Evolutionary conservation across 495 filamentous ascomycete genomes (phyloP).

Genomic region (Penicillium cataractarum): DNA sequence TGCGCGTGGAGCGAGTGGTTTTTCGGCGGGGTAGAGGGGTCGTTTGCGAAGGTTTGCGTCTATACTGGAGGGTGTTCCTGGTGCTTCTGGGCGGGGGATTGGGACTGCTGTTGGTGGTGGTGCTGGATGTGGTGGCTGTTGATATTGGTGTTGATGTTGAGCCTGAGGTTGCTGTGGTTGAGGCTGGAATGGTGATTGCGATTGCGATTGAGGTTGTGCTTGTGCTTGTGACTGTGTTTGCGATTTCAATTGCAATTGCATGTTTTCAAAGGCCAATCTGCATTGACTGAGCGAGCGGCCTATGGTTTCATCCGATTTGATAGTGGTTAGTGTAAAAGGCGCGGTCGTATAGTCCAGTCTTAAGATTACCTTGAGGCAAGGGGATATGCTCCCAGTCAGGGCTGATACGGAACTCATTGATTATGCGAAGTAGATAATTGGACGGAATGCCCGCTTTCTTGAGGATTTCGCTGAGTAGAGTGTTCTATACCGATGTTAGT

Average conservation of each 20-base stretch:
- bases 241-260: constrained; percentile 35
- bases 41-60: constrained; percentile 40
- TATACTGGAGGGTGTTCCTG: constrained; percentile 27
- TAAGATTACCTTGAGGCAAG: constrained; percentile 53
- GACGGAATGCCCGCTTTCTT: constrained; percentile 59
- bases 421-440: constrained; percentile 51
- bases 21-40: constrained; percentile 40
- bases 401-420: constrained; percentile 50
- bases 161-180: background rate
- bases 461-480: constrained; percentile 62
- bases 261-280: constrained; percentile 40
- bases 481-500: constrained; percentile 41
- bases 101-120: constrained; percentile 12
- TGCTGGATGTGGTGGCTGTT: constrained; percentile 4
- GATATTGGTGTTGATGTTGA: constrained; percentile 4
- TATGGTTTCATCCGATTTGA: constrained; percentile 11
- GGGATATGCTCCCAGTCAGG: constrained; percentile 62
- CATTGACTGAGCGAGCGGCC: constrained; percentile 52
- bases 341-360: background rate
- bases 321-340: constrained; percentile 2
- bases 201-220: constrained; percentile 20
- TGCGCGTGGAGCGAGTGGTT: constrained; percentile 40
- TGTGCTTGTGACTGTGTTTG: constrained; percentile 19
- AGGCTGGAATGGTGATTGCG: constrained; percentile 22
- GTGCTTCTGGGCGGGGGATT: constrained; percentile 24